Evolutionary conservation across 2,329 filamentous ascomycete genomes (phyloP).

Genomic region (Pseudogymnoascus sp.): DNA sequence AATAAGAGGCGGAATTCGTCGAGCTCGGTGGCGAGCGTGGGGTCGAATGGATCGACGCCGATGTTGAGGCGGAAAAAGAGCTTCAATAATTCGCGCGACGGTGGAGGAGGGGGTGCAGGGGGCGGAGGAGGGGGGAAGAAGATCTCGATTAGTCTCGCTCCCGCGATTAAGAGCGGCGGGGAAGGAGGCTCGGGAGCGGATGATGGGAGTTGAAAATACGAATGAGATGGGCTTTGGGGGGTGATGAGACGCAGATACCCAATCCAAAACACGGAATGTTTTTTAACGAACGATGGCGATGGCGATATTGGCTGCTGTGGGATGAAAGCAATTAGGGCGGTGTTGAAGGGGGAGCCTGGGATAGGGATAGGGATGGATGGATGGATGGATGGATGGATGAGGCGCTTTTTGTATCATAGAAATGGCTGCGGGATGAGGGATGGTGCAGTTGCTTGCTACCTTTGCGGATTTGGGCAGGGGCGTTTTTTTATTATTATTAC

Average conservation of each 20-base stretch:
- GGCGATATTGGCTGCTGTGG: background rate
- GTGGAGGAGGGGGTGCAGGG: slow-evolving; percentile 29
- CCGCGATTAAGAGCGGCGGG: slow-evolving; percentile 31
- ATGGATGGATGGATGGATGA: background rate
- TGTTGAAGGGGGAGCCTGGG: background rate
- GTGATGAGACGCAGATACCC: background rate
- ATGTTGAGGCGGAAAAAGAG: slow-evolving; percentile 42
- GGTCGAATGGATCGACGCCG: slow-evolving; percentile 23
- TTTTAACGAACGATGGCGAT: background rate
- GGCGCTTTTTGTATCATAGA: background rate
- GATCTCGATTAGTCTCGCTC: slow-evolving; percentile 52
- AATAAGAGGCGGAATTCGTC: slow-evolving; percentile 54
- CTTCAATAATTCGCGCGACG: slow-evolving; percentile 34
- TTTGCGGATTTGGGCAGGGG: background rate
- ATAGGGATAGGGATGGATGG: background rate
- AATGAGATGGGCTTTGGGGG: background rate
- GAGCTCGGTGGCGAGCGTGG: slow-evolving; percentile 32
- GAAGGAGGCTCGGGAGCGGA: slow-evolving; percentile 23
- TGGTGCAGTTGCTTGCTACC: background rate
- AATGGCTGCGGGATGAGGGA: background rate
- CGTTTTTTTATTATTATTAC: background rate
- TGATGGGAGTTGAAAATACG: slow-evolving; percentile 19
- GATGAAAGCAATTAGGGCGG: background rate
- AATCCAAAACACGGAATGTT: background rate
- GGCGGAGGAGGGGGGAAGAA: slow-evolving; percentile 33